Evolutionary conservation across 495 filamentous ascomycete species (phyloP), one percentile per base, ranked within the genome.

Genomic region (Hamigera avellanea): DNA sequence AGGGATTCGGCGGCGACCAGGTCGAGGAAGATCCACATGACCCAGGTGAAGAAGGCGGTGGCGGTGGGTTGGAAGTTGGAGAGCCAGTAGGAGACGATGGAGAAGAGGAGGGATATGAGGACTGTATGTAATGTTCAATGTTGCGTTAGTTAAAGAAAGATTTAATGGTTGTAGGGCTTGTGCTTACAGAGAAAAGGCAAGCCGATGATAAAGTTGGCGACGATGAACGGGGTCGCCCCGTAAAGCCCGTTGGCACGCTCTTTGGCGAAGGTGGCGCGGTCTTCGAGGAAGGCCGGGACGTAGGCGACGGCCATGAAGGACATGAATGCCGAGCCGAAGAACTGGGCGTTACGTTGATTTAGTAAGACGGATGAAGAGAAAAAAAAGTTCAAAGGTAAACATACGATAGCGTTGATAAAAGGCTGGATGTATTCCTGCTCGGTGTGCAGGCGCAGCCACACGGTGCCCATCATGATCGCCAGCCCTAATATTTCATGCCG

Each of bases 231-330:
- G 0, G 76, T 69, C 1, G 83, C 65, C 3, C 81, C 81, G 53
- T 86, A 86, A 1, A 89, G 71, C 0, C 84, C 84, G 52, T 89
- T 88, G 14, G 73, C 73, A n/a, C 80, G 73, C 44, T 91, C 84
- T 57, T 87, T 87, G 59, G 71, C 52, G 49, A 73, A 91, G 0
- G 73, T 78, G 2, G 72, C 63, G 30, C 75, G 74, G 50, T 91
- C 84, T 58, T 91, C 84, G 8, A 91, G 64, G 62, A 72, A 91
- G n/a, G 80, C 69, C 0, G 84, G 84, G 6, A 85, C 77, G 50
- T 88, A 89, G 6, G 83, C 84, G 0, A 84, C 80, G 1, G 84
- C 84, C 84, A 91, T 91, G 68, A 91, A 91, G 25, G 77, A 83
- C 81, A 91, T 86, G 64, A 91, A 91, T 0, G 83, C 84, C 0